Evolutionary conservation across 2,329 filamentous ascomycete genomes (phyloP), one percentile per base, ranked within the genome.

Genomic region (Pseudogymnoascus verrucosus): DNA sequence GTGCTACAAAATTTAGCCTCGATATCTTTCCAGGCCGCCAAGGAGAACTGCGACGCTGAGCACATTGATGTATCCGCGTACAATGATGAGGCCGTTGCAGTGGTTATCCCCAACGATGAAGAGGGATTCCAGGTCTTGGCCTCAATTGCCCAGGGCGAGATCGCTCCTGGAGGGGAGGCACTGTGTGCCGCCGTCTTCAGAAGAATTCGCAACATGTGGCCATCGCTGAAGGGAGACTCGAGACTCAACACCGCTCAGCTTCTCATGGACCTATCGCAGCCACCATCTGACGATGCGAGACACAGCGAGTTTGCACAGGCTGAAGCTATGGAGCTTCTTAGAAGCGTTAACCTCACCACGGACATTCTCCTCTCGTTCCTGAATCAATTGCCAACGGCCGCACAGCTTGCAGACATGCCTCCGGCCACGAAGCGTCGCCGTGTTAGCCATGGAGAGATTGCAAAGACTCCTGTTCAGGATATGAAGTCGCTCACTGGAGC

Each of bases 371-470:
- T 86, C 0, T 81, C 82, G 59, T 91, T 96, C 75, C 77, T 96
- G 6, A 84, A 89, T 67, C 86, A 85, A 23, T 82, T 96, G 42
- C 89, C 91, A 64, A 87, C 85, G 12, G 84, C 88, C n/a, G 82
- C 87, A 2, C 86, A 89, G 69, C 83, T 93, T 75, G 86, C 88
- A 44, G 87, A 86, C 57, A 86, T 88, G 63, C 84, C 87, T 11
- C 88, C 89, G 8, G 83, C 89, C 1, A 87, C 87, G 67, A 96
- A 96, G 79, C 83, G 91, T 66, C 86, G 91, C 71, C 84, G 91
- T 63, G 91, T 86, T 0, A 96, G 90, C 75, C 85, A 88, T 63
- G 87, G 84, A 14, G 89, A 90, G 67, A 82, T 84, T 68, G 82
- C 85, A 63, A 78, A 79, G 62, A 84, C 83, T 57, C 79, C 85